Conservation (phyloP, 805 yeast genomes). For the Diddensiella santjacobensis region DNA sequence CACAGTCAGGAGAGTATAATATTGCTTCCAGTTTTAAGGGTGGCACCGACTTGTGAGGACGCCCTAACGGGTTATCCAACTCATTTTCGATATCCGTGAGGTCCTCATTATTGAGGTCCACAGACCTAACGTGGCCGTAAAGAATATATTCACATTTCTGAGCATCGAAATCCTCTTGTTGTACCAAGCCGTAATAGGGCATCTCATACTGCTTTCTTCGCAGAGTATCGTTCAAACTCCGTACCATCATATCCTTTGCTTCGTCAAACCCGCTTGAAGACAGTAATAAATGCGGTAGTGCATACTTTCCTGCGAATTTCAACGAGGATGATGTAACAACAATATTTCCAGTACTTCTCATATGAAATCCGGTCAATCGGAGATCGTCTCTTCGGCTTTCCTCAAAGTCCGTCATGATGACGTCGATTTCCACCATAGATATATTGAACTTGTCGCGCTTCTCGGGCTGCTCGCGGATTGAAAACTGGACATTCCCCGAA, state of each 20-base stretch:
- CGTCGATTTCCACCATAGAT: constrained; percentile 15
- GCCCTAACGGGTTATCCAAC: constrained; percentile 66
- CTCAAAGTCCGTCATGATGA: constrained; percentile 19
- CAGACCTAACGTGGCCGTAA: constrained; percentile 65
- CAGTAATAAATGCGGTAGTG: constrained; percentile 42
- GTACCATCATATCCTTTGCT: constrained; percentile 50
- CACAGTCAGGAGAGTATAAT: constrained; percentile 88
- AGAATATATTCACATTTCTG: constrained; percentile 68
- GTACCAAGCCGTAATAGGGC: constrained; percentile 54
- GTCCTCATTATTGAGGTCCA: constrained; percentile 50
- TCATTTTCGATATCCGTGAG: constrained; percentile 67
- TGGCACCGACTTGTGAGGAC: constrained; percentile 65
- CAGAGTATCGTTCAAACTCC: constrained; percentile 15
- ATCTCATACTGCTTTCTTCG: constrained; percentile 49
- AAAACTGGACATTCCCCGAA: constrained; percentile 13
- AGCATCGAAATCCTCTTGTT: constrained; percentile 42
- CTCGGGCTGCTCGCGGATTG: constrained; percentile 11
- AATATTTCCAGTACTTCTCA: constrained; percentile 32
- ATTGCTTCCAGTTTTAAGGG: constrained; percentile 52
- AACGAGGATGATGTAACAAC: constrained; percentile 30
- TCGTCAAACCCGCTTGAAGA: constrained; percentile 64
- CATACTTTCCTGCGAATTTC: constrained; percentile 32
- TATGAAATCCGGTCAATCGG: constrained; percentile 34
- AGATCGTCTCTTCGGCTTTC: constrained; percentile 25
- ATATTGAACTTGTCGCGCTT: constrained; percentile 6